A percentile compares a stretch with the other conserved stretches of the same genome.
These are phyloP conservation scores for Aspergillus nanangensis DNA, from an alignment of 495 filamentous ascomycete genomes.

Conservation along the genomic window DNA sequence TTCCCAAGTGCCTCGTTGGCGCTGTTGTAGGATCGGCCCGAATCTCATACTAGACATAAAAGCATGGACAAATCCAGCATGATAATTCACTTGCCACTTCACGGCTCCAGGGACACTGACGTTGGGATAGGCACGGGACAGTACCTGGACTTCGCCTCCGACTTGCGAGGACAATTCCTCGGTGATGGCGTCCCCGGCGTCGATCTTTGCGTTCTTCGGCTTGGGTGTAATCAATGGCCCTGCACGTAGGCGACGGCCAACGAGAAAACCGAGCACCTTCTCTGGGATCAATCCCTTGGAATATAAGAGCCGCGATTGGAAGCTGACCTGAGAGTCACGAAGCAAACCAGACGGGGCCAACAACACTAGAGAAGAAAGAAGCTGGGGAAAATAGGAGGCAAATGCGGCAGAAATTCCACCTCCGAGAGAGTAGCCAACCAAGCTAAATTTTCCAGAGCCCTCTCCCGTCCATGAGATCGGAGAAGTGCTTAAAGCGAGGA, in stretches of 20 bases:
- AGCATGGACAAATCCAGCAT: conserved; percentile 51
- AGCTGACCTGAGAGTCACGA: conserved; percentile 57
- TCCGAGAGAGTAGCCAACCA: conserved; percentile 83
- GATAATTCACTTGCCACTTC: conserved; percentile 52
- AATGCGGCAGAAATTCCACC: conserved; percentile 77
- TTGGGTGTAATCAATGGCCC: conserved; percentile 36
- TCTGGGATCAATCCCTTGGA: conserved; percentile 55
- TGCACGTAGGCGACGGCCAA: conserved; percentile 49
- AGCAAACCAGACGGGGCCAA: conserved; percentile 74
- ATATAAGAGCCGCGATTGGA: conserved; percentile 57
- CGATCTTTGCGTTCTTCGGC: conserved; percentile 25
- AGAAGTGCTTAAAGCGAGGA: conserved; percentile 67
- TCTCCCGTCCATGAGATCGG: conserved; percentile 61
- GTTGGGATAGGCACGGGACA: conserved; percentile 42
- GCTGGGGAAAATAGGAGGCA: conserved; percentile 61
- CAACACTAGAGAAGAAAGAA: conserved; percentile 64
- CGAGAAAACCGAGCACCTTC: conserved; percentile 45
- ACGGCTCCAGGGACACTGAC: conserved; percentile 43
- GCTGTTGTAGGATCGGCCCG: conserved; percentile 48
- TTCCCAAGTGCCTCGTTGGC: conserved; percentile 50
- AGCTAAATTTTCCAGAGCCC: conserved; percentile 51
- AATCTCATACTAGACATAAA: conserved; percentile 56
- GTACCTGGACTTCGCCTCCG: conserved; percentile 32
- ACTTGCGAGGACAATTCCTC: conserved; percentile 32
- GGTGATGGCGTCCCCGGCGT: conserved; percentile 30